Evolutionary conservation across 805 yeast species (phyloP), one percentile per base, ranked within the genome.

Genomic region (Candida corydali): DNA sequence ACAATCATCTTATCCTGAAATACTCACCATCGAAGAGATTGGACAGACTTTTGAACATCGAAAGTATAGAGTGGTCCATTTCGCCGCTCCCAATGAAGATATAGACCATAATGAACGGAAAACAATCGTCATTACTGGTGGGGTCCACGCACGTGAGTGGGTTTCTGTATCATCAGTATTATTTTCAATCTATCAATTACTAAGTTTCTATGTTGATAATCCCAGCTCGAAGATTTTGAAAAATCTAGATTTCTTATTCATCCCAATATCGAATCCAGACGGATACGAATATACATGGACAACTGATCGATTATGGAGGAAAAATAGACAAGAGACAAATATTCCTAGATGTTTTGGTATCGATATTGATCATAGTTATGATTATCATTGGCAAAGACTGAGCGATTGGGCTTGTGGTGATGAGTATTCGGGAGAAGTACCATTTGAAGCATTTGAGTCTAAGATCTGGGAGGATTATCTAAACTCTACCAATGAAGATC

Each of bases 131-230:
- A 70, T 88, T 6, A 78, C 91, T 1, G 89, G 89, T 26, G 96
- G 95, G 2, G 71, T 83, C 2, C 96, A 88, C 60, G 93, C 95
- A 0, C 69, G 97, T 36, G 97, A 88, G 56, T 88, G 96, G 96
- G 71, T 86, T 18, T 75, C 88, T 25, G 77, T 80, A 2, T 75
- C 88, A 2, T 70, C 91, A 0, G 80, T 78, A 1, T 73, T 86
- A 42, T 85, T 73, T 56, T 65, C 51, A 57, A 68, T 54, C 42
- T 86, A 41, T 40, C 49, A 53, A 26, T 37, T 66, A 38, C 44
- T 67, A n/a, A 43, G 51, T 16, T 55, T 42, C 38, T 64, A 63
- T 42, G 51, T 48, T 16, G 39, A 44, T 16, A 47, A 61, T 36
- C 69, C 66, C 1, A 45, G 67, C 65, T 47, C 54, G 11, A 40